These are phyloP conservation scores for Conringia planisiliqua DNA, from an alignment of 345 rosid species.

Conservation along the genomic window DNA sequence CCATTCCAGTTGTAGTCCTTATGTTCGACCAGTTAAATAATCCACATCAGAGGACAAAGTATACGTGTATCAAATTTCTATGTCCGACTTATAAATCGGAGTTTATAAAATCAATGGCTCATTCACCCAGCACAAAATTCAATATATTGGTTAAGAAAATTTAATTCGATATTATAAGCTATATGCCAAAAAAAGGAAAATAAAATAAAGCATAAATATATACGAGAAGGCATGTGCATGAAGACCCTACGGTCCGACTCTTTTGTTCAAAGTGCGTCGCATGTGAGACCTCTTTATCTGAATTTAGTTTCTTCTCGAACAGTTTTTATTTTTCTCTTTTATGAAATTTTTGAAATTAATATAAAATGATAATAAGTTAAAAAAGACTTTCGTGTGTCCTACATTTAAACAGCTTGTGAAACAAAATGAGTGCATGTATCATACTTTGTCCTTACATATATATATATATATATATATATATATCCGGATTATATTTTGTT, in stretches of 20 bases:
- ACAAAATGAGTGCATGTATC: constrained; percentile 29
- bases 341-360: not conserved
- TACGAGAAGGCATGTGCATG: constrained; percentile 39
- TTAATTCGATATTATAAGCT: constrained; percentile 11
- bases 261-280: constrained; percentile 34
- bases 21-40: no score
- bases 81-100: not conserved
- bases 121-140: constrained; percentile 1
- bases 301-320: constrained; percentile 32
- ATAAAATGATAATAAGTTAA: constrained; percentile 16
- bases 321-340: not conserved
- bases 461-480: not conserved
- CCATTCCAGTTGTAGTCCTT: no score
- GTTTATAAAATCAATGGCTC: not conserved
- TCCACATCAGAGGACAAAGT: not conserved
- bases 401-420: constrained; percentile 23
- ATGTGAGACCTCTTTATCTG: constrained; percentile 37
- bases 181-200: constrained; percentile 16
- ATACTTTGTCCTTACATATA: constrained; percentile 19
- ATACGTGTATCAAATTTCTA: no score
- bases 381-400: constrained; percentile 23
- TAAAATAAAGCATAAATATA: constrained; percentile 1
- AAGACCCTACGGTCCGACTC: constrained; percentile 37
- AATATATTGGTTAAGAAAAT: not conserved
- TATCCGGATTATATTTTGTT: not conserved